Evolutionary conservation across 140 eudicot genomes (phyloP), one percentile per base, ranked within the genome.

Genomic region (Anethum foeniculum): DNA sequence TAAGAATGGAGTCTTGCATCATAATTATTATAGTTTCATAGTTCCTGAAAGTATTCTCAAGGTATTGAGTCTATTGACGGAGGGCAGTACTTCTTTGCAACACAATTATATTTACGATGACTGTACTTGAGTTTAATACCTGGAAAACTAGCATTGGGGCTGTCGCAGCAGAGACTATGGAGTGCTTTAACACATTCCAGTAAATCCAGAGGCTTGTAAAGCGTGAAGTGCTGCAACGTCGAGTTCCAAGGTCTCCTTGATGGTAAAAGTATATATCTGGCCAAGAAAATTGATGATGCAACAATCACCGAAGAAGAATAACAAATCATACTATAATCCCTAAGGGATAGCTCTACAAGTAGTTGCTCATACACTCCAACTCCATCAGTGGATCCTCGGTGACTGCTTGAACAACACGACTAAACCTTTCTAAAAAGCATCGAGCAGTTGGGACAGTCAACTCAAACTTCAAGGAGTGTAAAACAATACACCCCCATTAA

Each of bases 91-190:
- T 92, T 94, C 92, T 94, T 92, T 93, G 98, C 97, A 39, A 89
- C 98, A 88, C 78, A 92, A 58, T 94, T 90, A 86, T 94, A 94
- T 94, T 94, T 92, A 74, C 89, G 97, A 76, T 90, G 94, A 36
- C 94, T 89, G 85, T 94, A 94, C 81, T 94, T 94, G 83, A 90
- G 97, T 76, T 97, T 83, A 47, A 94, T 87, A 51, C 97, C 98
- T 47, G 52, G 16, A 3, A 47, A 47, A 47, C 52, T 13, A 47
- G 4, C 2, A 85, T 18, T 82, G 4, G 76, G 80, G 75, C 85
- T 88, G 54, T 84, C 85, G 43, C 89, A 80, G 80, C 88, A 89
- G 30, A 94, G 96, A 25, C 86, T 36, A 78, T 92, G 98, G 44
- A 94, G 86, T 7, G 95, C 90, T 78, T 83, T 79, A 3, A 92